Conservation (phyloP, 768 basidiomycete genomes). For the Mycena latifolia region DNA sequence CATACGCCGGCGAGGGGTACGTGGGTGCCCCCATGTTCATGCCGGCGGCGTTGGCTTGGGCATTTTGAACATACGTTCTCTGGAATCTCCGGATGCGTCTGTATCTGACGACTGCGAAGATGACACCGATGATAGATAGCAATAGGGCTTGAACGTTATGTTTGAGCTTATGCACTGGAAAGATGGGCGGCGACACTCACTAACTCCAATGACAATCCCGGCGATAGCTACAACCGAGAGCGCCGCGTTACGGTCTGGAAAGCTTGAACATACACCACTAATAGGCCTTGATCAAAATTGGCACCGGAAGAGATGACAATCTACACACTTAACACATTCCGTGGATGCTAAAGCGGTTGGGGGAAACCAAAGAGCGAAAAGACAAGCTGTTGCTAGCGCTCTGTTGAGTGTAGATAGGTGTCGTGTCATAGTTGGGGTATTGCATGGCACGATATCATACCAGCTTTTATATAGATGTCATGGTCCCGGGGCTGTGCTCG, state of each 20-base stretch:
- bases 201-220: constrained; percentile 14
- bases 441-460: too few relatives aligned
- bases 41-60: background rate
- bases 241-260: background rate
- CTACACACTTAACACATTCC: constrained; percentile 15
- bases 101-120: constrained; percentile 17
- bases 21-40: background rate
- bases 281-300: background rate
- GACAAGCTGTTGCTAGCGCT: background rate
- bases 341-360: constrained; percentile 14
- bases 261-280: constrained; percentile 3
- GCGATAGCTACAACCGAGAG: constrained; percentile 11
- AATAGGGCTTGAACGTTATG: background rate
- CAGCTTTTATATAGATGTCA: too few relatives aligned
- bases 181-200: constrained; percentile 1
- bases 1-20: constrained; percentile 11
- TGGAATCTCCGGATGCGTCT: constrained; percentile 14
- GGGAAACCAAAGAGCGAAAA: constrained; percentile 8
- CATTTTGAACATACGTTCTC: constrained; percentile 18
- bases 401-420: background rate
- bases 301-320: background rate
- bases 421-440: background rate
- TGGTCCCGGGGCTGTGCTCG: too few relatives aligned
- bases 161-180: background rate
- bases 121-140: constrained; percentile 14